A percentile compares a stretch with the other conserved stretches of the same genome.
Evolutionary conservation across 2,329 filamentous ascomycete species (phyloP).

Genomic region (Blumeriella jaapii): DNA sequence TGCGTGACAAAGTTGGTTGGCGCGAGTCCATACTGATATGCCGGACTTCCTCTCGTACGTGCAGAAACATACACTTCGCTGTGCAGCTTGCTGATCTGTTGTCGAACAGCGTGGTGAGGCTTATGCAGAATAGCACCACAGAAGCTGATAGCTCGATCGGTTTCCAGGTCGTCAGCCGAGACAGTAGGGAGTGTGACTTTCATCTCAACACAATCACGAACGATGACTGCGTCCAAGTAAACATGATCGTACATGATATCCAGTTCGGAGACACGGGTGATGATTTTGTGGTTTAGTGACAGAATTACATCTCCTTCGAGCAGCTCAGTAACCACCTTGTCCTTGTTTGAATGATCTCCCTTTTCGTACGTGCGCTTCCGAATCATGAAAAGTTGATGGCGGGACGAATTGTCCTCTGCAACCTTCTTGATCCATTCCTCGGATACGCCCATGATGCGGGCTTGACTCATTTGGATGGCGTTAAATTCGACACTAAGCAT

Average conservation of each 20-base stretch:
- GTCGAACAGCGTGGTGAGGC: constrained; percentile 89
- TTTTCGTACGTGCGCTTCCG: constrained; percentile 71
- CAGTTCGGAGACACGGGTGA: constrained; percentile 84
- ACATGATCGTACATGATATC: constrained; percentile 95
- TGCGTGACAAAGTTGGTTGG: constrained; percentile 97
- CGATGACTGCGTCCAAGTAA: constrained; percentile 69
- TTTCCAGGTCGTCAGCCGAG: constrained; percentile 82
- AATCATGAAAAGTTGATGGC: constrained; percentile 97
- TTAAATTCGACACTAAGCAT: constrained; percentile 93
- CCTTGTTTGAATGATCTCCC: constrained; percentile 44
- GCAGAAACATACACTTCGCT: constrained; percentile 94
- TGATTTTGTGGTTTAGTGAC: constrained; percentile 80
- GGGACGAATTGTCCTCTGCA: constrained; percentile 74
- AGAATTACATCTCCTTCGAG: constrained; percentile 88
- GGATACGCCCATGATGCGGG: constrained; percentile 90
- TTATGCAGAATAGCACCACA: constrained; percentile 89
- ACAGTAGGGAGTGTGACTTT: constrained; percentile 71
- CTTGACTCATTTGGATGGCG: constrained; percentile 93
- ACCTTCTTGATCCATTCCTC: constrained; percentile 94
- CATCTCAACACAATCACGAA: constrained; percentile 75
- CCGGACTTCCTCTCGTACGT: constrained; percentile 67
- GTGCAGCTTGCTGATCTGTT: constrained; percentile 94
- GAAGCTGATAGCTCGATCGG: constrained; percentile 82
- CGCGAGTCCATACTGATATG: constrained; percentile 83
- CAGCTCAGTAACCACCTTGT: too few relatives aligned